A percentile compares a stretch with the other conserved stretches of the same genome.
Conservation (phyloP, 2,329 filamentous ascomycete genomes). For the Colletotrichum cuscutae region DNA sequence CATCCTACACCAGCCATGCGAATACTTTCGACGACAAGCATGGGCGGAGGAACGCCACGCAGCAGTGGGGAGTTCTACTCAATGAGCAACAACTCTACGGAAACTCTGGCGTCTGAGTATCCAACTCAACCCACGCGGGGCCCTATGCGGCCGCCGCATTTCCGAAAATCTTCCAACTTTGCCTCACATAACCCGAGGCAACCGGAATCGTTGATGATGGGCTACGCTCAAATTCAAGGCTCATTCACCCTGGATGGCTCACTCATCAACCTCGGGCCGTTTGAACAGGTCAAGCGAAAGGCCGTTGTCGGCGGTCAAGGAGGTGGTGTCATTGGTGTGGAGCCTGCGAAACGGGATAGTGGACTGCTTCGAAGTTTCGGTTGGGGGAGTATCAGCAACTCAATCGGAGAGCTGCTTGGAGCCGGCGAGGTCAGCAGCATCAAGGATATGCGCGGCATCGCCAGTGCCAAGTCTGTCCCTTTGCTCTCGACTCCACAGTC, state of each 20-base stretch:
- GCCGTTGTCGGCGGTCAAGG: slow-evolving; percentile 89
- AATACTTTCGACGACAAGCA: slow-evolving; percentile 81
- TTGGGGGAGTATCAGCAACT: slow-evolving; percentile 89
- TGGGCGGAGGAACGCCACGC: slow-evolving; percentile 80
- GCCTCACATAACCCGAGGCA: slow-evolving; percentile 54
- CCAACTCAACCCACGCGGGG: slow-evolving; percentile 53
- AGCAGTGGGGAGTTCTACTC: slow-evolving; percentile 97
- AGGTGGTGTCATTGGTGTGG: slow-evolving; percentile 85
- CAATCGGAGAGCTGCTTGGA: slow-evolving; percentile 87
- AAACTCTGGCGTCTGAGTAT: slow-evolving; percentile 93
- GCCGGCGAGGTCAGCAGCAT: slow-evolving; percentile 90
- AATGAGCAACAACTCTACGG: slow-evolving; percentile 92
- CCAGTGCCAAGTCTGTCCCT: slow-evolving; percentile 87
- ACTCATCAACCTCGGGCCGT: slow-evolving; percentile 86
- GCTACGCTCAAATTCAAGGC: slow-evolving; percentile 92
- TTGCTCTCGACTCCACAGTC: slow-evolving; percentile 95
- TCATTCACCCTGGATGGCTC: slow-evolving; percentile 94
- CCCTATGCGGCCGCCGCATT: slow-evolving; percentile 57
- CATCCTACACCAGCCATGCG: slow-evolving; percentile 70
- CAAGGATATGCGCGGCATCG: slow-evolving; percentile 91
- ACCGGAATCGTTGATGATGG: slow-evolving; percentile 94
- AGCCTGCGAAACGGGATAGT: slow-evolving; percentile 77
- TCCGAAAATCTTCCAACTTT: slow-evolving; percentile 58
- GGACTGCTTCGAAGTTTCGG: slow-evolving; percentile 86
- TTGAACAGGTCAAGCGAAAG: slow-evolving; percentile 96